These are phyloP conservation scores for Neurospora sp. DNA, from an alignment of 495 filamentous ascomycete genomes.

Conservation along the genomic window DNA sequence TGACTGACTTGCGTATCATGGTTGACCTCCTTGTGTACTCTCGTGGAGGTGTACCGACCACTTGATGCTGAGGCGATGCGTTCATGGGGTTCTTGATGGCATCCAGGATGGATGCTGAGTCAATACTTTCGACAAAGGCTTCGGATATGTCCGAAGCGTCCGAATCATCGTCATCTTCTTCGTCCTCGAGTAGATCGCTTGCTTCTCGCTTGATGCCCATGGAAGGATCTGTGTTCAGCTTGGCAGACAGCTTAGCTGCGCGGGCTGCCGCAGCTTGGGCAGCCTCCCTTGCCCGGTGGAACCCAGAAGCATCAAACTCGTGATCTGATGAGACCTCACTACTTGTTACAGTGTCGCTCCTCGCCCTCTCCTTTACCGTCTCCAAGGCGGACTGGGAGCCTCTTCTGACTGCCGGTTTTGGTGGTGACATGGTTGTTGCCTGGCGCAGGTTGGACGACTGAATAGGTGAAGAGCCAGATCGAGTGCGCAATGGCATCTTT, in stretches of 20 bases:
- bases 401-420: slow-evolving; percentile 36
- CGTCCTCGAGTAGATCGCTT: slow-evolving; percentile 47
- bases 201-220: slow-evolving; percentile 34
- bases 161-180: slow-evolving; percentile 49
- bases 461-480: slow-evolving; percentile 81
- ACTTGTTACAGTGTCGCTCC: slow-evolving; percentile 81
- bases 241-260: slow-evolving; percentile 35
- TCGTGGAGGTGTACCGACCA: slow-evolving; percentile 45
- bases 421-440: slow-evolving; percentile 25
- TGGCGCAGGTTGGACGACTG: slow-evolving; percentile 47
- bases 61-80: slow-evolving; percentile 36
- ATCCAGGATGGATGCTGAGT: slow-evolving; percentile 44
- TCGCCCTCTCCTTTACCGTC: slow-evolving; percentile 59
- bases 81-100: slow-evolving; percentile 39
- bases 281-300: slow-evolving; percentile 47
- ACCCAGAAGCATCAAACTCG: slow-evolving; percentile 61
- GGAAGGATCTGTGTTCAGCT: slow-evolving; percentile 26
- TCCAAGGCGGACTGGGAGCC: slow-evolving; percentile 72
- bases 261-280: slow-evolving; percentile 24
- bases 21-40: slow-evolving; percentile 41
- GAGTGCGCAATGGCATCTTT: slow-evolving; percentile 83
- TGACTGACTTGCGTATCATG: slow-evolving; percentile 28
- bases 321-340: slow-evolving; percentile 90
- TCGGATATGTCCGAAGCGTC: slow-evolving; percentile 41
- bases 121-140: slow-evolving; percentile 43